Base-by-base conservation (phyloP, 108 stramenopile species). In the Nitzschia sp. region DNA sequence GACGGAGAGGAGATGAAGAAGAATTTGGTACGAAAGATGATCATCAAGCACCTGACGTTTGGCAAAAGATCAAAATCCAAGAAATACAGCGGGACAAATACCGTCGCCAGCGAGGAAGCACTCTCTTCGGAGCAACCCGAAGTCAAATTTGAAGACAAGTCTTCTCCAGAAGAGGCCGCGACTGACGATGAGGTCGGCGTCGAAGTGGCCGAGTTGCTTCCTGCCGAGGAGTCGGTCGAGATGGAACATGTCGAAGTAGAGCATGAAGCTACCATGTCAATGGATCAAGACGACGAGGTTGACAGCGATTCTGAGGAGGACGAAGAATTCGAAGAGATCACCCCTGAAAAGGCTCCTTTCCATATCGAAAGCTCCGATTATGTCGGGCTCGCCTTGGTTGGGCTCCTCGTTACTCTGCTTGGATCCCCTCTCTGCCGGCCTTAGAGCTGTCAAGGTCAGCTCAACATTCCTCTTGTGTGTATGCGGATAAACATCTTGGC, bases 391-490 rank as follows among this genome's bases (percentile, higher is more conserved):
- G 49, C 49, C 4, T n/a, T 51, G 49, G 21, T 51, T 17, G 49
- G 49, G 21, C 4, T 51, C n/a, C 21, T 51, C 17, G n/a, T 51
- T 19, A 19, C 49, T 51, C n/a, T 51, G 18, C 49, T 51, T 51
- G 49, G 18, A 19, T 51, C 49, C 11, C 49, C 49, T 5, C 13
- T 51, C 19, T 51, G 38, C 38, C 38, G 9, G 38, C 38, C 13
- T 42, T 42, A 13, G 38, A 9, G 38, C 13, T 42, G 38, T 42
- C 38, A 9, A 13, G 9, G 38, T 42, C 6, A 13, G n/a, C n/a
- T n/a, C n/a, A n/a, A n/a, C n/a, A n/a, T n/a, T n/a, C n/a, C n/a
- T 42, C 9, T 42, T 51, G 49, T 51, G 49, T 51, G 21, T 51
- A 4, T 51, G 49, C 21, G 5, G 49, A 19, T 19, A 23, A 51